Base-by-base conservation (phyloP, 108 stramenopile genomes). In the Heterococcus sp. region DNA sequence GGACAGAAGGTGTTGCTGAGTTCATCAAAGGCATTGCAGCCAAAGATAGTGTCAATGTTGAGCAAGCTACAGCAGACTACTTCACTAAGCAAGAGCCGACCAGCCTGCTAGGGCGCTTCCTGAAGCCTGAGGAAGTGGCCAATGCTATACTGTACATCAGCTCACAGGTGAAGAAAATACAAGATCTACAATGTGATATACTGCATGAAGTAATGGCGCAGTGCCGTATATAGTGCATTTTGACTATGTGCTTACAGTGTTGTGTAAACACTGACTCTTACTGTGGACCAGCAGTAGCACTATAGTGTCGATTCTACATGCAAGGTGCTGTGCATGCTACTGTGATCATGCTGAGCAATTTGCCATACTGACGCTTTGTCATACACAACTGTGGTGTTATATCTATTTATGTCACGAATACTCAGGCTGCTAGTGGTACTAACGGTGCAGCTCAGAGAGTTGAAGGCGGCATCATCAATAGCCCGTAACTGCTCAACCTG, bases 381-480 rank as follows among this genome's bases (percentile, higher is more conserved):
- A n/a, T n/a, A n/a, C n/a, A n/a, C n/a, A n/a, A n/a, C n/a, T n/a
- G n/a, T n/a, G n/a, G n/a, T n/a, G n/a, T n/a, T n/a, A 21, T 58
- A 21, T 21, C 8, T 58, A 8, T 8, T 8, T 58, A 21, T 58
- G 14, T 8, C 46, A 58, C 21, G 14, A 8, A 8, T 58, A 8
- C 14, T 58, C 46, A 58, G 46, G 46, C 46, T 21, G 46, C 46
- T 8, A 58, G 46, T 58, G 46, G 46, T 3, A 72, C 40, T 28
- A 72, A 72, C 38, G 71, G 71, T 8, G 2, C 71, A 26, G 5
- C 71, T 21, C 35, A 39, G 71, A 21, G 71, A 3, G 71, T 72
- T 8, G 71, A 72, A 28, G 71, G 71, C 38, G 71, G 71, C 35
- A 37, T 72, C 38, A 72, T 72, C 21, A n/a, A n/a, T n/a, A n/a